phyloP scores from a whole-genome alignment of 2,329 filamentous ascomycete species.

The Calonectria naviculata region DNA sequence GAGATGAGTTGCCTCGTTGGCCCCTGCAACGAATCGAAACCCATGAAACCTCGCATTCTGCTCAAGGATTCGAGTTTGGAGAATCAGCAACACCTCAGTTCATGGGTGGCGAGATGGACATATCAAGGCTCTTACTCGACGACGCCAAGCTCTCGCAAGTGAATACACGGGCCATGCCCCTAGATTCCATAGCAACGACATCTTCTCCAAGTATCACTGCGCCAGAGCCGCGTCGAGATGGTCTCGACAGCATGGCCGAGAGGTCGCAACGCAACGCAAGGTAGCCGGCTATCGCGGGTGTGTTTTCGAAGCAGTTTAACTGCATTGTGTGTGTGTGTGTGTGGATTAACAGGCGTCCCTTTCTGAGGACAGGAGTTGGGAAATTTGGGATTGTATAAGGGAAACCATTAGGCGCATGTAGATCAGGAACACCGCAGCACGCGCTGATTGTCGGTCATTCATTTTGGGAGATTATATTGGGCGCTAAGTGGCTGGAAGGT shows the following conservation, averaged over 20 bases:
- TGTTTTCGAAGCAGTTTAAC: slow-evolving; percentile 15
- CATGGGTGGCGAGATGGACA: slow-evolving; percentile 69
- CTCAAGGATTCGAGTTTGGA: slow-evolving; percentile 55
- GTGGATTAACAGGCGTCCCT: slow-evolving; percentile 27
- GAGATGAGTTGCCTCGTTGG: slow-evolving; percentile 61
- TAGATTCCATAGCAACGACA: slow-evolving; percentile 39
- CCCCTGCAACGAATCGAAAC: slow-evolving; percentile 48
- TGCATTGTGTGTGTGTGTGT: slow-evolving; percentile 27
- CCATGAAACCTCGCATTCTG: slow-evolving; percentile 36
- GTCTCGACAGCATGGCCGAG: slow-evolving; percentile 14
- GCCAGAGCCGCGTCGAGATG: slow-evolving; percentile 25
- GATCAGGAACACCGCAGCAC: slow-evolving; percentile 32
- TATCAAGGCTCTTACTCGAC: slow-evolving; percentile 69
- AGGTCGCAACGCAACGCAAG: slow-evolving; percentile 28
- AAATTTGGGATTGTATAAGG: slow-evolving; percentile 29
- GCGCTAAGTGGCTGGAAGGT: slow-evolving; percentile 30
- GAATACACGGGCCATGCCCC: slow-evolving; percentile 35
- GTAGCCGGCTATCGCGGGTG: slow-evolving; percentile 18
- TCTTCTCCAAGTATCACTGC: slow-evolving; percentile 33
- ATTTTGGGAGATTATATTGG: slow-evolving; percentile 17
- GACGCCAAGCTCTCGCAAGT: slow-evolving; percentile 52
- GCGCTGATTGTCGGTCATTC: slow-evolving; percentile 32
- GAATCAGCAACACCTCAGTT: slow-evolving; percentile 54
- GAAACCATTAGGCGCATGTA: slow-evolving; percentile 32
- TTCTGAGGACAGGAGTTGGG: slow-evolving; percentile 35